Evolutionary conservation across 129 eudicot species (phyloP).

Genomic region (Lactuca saligna): DNA sequence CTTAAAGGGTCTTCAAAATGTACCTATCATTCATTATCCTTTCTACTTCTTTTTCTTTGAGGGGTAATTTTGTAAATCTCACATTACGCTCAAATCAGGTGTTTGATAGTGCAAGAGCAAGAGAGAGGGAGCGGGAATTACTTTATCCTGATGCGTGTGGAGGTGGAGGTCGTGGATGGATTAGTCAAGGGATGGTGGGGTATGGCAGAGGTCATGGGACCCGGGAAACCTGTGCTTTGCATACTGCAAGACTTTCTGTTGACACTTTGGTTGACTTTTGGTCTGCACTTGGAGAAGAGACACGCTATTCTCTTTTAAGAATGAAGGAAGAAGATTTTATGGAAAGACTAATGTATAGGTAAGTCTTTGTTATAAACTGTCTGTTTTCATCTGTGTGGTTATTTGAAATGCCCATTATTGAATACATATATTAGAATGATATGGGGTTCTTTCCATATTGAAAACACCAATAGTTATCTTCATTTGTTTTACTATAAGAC

Average conservation of each 20-base stretch:
- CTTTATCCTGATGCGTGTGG: slow-evolving; percentile 99
- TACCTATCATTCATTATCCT: slow-evolving; percentile 23
- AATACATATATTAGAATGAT: slow-evolving; percentile 3
- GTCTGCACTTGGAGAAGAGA: slow-evolving; percentile 97
- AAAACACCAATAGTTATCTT: slow-evolving; percentile 4
- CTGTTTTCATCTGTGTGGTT: not conserved
- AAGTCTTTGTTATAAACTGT: slow-evolving; percentile 11
- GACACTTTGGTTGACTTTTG: slow-evolving; percentile 97
- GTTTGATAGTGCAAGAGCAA: slow-evolving; percentile 88
- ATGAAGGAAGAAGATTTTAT: slow-evolving; percentile 99
- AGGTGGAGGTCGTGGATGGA: slow-evolving; percentile 97
- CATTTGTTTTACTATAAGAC: not conserved
- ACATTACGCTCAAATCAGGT: slow-evolving; percentile 54
- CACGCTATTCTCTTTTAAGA: slow-evolving; percentile 75
- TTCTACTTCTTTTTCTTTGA: not conserved
- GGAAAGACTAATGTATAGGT: slow-evolving; percentile 93
- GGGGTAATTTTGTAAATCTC: slow-evolving; percentile 22
- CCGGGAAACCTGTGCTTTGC: slow-evolving; percentile 95
- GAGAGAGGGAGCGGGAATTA: slow-evolving; percentile 90
- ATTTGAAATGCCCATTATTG: slow-evolving; percentile 5
- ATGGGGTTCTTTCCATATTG: not conserved
- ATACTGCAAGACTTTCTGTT: slow-evolving; percentile 93
- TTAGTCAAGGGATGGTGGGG: slow-evolving; percentile 87
- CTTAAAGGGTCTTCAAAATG: slow-evolving; percentile 87
- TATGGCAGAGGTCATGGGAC: slow-evolving; percentile 95